Percentiles rank a stretch among this genome's conserved stretches.
phyloP scores from a whole-genome alignment of 805 yeast species.

The Candida maris region DNA sequence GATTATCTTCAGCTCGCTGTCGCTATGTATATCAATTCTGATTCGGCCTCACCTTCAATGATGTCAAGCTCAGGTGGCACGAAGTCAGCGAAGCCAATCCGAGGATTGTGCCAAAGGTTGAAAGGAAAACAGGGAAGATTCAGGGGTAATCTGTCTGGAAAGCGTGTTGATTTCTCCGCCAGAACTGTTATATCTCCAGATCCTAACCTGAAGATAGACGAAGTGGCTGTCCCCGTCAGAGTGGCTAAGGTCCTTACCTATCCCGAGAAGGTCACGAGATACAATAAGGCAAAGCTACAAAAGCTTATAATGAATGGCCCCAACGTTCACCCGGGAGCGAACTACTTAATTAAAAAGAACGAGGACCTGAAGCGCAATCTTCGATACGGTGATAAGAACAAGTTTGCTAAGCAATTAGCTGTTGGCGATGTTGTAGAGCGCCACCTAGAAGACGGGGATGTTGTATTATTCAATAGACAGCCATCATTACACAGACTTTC shows the following conservation, averaged over 20 bases:
- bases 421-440: conserved; percentile 95
- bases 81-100: conserved; percentile 69
- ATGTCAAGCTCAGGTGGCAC: conserved; percentile 60
- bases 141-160: conserved; percentile 96
- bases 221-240: conserved; percentile 97
- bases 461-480: conserved; percentile 93
- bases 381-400: conserved; percentile 79
- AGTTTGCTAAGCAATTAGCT: conserved; percentile 69
- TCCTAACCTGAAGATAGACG: conserved; percentile 91
- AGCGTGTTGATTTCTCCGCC: conserved; percentile 97
- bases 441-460: conserved; percentile 95
- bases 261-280: conserved; percentile 91
- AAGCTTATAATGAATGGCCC: conserved; percentile 80
- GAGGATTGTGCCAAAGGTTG: conserved; percentile 95
- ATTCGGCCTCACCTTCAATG: conserved; percentile 79
- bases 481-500: conserved; percentile 95
- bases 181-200: conserved; percentile 98
- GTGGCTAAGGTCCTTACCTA: conserved; percentile 94
- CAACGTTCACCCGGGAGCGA: conserved; percentile 91
- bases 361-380: conserved; percentile 85
- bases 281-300: conserved; percentile 77
- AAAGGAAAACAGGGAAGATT: conserved; percentile 99
- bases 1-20: conserved; percentile 92
- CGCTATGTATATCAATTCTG: conserved; percentile 97
- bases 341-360: conserved; percentile 76